Conservation (phyloP, 352 stramenopile species). For the Globisporangium parvum region DNA sequence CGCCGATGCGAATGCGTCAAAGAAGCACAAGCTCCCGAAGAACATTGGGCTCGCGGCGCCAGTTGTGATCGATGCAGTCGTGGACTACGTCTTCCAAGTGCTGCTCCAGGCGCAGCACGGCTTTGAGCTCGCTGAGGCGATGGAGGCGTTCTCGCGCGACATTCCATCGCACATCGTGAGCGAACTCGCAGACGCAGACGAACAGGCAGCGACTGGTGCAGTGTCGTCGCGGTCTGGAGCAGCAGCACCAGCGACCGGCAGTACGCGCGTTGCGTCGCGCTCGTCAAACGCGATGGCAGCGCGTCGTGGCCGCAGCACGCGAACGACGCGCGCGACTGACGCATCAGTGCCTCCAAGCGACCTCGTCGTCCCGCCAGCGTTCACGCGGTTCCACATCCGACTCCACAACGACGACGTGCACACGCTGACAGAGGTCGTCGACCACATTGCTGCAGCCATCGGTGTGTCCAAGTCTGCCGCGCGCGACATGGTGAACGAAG, state of each 20-base stretch:
- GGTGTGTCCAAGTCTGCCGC: constrained; percentile 48
- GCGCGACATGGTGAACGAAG: constrained; percentile 41
- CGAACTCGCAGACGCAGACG: constrained; percentile 23
- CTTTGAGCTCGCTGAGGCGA: constrained; percentile 61
- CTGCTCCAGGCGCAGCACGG: constrained; percentile 58
- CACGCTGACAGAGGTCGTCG: constrained; percentile 66
- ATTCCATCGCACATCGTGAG: constrained; percentile 38
- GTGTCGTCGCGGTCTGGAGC: not conserved
- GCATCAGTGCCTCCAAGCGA: not conserved
- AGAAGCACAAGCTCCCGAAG: constrained; percentile 67
- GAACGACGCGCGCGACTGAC: constrained; percentile 11
- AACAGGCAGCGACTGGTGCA: not conserved
- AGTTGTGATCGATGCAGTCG: constrained; percentile 65
- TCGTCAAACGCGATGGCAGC: constrained; percentile 11
- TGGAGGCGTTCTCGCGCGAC: constrained; percentile 64
- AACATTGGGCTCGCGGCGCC: constrained; percentile 39
- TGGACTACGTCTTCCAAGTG: constrained; percentile 72
- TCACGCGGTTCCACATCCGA: constrained; percentile 46
- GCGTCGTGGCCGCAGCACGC: constrained; percentile 8
- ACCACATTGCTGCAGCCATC: constrained; percentile 50
- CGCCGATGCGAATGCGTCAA: constrained; percentile 19
- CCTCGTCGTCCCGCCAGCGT: not conserved
- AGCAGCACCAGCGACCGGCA: not conserved
- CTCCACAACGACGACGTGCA: constrained; percentile 86
- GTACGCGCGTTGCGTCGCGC: constrained; percentile 5